Evolutionary conservation across 2,329 filamentous ascomycete genomes (phyloP).

Genomic region (Botrytis tulipae): DNA sequence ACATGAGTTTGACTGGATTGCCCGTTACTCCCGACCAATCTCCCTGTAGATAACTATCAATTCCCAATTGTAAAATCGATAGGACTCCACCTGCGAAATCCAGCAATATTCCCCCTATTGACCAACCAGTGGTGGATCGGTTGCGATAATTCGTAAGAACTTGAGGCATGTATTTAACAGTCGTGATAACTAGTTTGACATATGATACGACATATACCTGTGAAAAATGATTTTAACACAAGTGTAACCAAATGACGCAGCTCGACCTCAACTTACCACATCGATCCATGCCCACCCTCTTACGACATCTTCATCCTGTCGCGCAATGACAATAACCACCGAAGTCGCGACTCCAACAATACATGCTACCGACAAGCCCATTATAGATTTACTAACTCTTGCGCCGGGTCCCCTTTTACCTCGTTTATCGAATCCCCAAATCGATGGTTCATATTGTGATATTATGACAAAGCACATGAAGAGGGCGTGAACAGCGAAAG

Average conservation of each 20-base stretch:
- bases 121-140: slow-evolving; percentile 84
- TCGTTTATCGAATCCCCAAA: slow-evolving; percentile 74
- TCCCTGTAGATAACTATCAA: slow-evolving; percentile 79
- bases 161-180: slow-evolving; percentile 93
- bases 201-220: slow-evolving; percentile 69
- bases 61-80: slow-evolving; percentile 74
- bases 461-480: slow-evolving; percentile 70
- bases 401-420: slow-evolving; percentile 48
- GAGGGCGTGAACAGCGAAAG: slow-evolving; percentile 80
- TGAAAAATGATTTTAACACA: slow-evolving; percentile 7
- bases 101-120: slow-evolving; percentile 77
- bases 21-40: slow-evolving; percentile 91
- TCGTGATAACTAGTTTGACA: slow-evolving; percentile 82
- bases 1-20: slow-evolving; percentile 85
- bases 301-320: slow-evolving; percentile 42
- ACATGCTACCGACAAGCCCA: slow-evolving; percentile 69
- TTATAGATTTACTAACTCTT: slow-evolving; percentile 59
- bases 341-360: slow-evolving; percentile 54
- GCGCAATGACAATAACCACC: slow-evolving; percentile 45
- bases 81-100: slow-evolving; percentile 80
- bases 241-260: background rate
- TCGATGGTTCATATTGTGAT: slow-evolving; percentile 67
- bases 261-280: slow-evolving; percentile 40
- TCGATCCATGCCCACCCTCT: slow-evolving; percentile 62
- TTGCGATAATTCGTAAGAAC: slow-evolving; percentile 79